Evolutionary conservation across 371 early-diverging fungal genomes (phyloP).

Genomic region (Parasitella parasitica): DNA sequence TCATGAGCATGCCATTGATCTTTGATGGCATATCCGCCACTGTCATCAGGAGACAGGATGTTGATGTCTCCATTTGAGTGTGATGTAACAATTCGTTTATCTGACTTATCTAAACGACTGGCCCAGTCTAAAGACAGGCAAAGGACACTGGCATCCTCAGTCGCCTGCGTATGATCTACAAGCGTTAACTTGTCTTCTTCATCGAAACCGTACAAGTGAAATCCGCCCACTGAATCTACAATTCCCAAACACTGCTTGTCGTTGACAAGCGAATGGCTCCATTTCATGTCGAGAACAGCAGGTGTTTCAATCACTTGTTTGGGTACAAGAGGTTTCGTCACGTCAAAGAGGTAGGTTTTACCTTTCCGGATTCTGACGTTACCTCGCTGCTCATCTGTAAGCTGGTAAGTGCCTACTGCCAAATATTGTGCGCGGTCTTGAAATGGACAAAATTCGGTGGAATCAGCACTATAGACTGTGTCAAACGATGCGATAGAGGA

Average conservation of each 20-base stretch:
- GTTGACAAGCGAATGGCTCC: conserved; percentile 60
- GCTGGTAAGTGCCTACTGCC: conserved; percentile 83
- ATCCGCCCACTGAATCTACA: conserved; percentile 64
- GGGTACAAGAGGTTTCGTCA: conserved; percentile 21
- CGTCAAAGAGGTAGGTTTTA: conserved; percentile 33
- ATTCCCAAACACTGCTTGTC: conserved; percentile 53
- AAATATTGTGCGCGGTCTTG: conserved; percentile 41
- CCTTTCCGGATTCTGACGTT: conserved; percentile 39
- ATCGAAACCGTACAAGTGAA: conserved; percentile 49
- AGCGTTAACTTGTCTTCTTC: conserved; percentile 33
- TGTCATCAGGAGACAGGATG: conserved; percentile 40
- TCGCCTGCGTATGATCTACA: conserved; percentile 34
- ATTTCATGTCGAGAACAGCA: conserved; percentile 86
- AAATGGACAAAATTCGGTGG: conserved; percentile 79
- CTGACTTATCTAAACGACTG: conserved; percentile 50
- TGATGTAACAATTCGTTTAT: conserved; percentile 53
- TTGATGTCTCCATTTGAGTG: conserved; percentile 70
- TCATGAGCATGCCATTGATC: conserved; percentile 78
- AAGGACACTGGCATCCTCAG: conserved; percentile 52
- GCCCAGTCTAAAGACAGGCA: conserved; percentile 93
- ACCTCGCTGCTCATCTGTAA: conserved; percentile 46
- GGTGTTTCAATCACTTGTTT: conserved; percentile 58
- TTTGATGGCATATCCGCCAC: conserved; percentile 26
- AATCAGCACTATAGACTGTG: conserved; percentile 80
- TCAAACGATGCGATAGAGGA: conserved; percentile 55